phyloP scores from a whole-genome alignment of 1,284 basidiomycete genomes.

The Fistulinella staudtii region DNA sequence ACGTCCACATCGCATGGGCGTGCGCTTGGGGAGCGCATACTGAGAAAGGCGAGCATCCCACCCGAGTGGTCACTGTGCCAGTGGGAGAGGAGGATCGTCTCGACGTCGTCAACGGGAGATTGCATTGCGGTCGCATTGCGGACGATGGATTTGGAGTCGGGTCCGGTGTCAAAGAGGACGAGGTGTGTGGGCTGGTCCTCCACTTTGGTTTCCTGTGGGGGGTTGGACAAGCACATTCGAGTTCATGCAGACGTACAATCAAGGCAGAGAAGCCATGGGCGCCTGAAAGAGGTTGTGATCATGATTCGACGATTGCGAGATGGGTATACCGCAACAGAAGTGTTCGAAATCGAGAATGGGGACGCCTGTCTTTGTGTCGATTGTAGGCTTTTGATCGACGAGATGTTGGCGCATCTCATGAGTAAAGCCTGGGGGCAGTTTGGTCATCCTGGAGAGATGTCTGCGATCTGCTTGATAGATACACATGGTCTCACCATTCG shows the following conservation, averaged over 20 bases:
- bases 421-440: constrained; percentile 71
- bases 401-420: constrained; percentile 70
- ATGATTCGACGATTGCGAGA: constrained; percentile 5
- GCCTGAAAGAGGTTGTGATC: constrained; percentile 39
- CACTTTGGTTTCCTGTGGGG: constrained; percentile 50
- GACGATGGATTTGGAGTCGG: constrained; percentile 66
- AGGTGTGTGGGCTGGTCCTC: constrained; percentile 45
- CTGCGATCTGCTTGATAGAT: background rate
- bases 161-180: constrained; percentile 78
- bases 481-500: constrained; percentile 54
- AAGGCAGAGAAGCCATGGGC: constrained; percentile 80
- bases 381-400: constrained; percentile 42
- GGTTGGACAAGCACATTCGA: too few species aligned
- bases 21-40: constrained; percentile 36
- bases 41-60: constrained; percentile 60
- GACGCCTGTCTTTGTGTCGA: constrained; percentile 55
- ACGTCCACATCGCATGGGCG: constrained; percentile 56
- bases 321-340: constrained; percentile 66
- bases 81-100: constrained; percentile 69
- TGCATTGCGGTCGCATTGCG: constrained; percentile 66
- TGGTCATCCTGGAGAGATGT: constrained; percentile 56
- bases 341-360: constrained; percentile 70
- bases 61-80: constrained; percentile 86
- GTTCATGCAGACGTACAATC: constrained; percentile 46
- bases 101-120: constrained; percentile 50